Evolutionary conservation across 1,284 basidiomycete genomes (phyloP).

Genomic region (Ceratobasidium sp.): DNA sequence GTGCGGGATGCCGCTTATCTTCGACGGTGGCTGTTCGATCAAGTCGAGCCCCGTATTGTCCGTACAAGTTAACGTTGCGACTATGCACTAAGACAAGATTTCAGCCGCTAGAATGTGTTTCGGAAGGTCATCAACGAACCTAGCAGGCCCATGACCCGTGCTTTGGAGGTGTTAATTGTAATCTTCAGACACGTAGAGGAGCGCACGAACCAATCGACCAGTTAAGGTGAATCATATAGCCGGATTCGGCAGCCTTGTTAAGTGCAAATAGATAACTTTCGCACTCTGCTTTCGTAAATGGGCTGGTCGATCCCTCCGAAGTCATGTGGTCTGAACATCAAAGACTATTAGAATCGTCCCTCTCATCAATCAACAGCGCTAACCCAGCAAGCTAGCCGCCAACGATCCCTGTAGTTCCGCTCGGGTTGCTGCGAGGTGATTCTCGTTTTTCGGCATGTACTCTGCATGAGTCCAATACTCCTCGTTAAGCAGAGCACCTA

Average conservation of each 20-base stretch:
- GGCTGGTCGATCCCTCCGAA: conserved; percentile 44
- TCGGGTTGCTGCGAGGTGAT: conserved; percentile 18
- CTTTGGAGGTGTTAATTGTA: neutral
- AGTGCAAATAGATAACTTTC: conserved; percentile 30
- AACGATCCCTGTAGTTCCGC: conserved; percentile 41
- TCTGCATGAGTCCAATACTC: conserved; percentile 48
- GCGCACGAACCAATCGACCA: conserved; percentile 23
- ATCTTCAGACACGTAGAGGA: neutral
- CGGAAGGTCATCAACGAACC: neutral
- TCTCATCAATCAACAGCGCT: neutral
- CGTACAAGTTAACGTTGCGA: conserved; percentile 47
- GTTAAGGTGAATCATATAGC: conserved; percentile 26
- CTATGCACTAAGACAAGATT: conserved; percentile 35
- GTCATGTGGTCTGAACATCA: conserved; percentile 44
- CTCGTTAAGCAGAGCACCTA: conserved; percentile 40
- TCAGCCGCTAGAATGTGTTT: neutral
- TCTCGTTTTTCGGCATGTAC: conserved; percentile 39
- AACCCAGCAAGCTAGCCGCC: conserved; percentile 29
- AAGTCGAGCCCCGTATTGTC: conserved; percentile 41
- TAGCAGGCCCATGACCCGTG: neutral
- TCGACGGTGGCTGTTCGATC: conserved; percentile 43
- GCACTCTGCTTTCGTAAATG: conserved; percentile 41
- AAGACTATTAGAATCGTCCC: neutral
- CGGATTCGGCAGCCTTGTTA: conserved; percentile 31
- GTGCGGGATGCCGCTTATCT: conserved; percentile 14